These are phyloP conservation scores for Bonia amplexicaulis DNA, from an alignment of 176 grass and related monocot species.

Conservation along the genomic window DNA sequence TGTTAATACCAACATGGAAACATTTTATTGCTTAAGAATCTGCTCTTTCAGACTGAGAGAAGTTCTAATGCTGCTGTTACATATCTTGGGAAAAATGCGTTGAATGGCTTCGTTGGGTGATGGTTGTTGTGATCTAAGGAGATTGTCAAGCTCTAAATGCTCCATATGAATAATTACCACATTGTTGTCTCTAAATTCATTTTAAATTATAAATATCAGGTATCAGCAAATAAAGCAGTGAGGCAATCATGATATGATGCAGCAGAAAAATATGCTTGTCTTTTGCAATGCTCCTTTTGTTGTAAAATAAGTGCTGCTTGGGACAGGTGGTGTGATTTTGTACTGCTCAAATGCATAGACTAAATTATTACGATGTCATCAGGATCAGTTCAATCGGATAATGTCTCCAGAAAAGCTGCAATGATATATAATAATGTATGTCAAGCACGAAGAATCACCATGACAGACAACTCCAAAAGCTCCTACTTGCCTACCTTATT, in stretches of 20 bases:
- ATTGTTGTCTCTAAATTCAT: background rate
- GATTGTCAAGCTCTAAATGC: background rate
- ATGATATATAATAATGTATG: background rate
- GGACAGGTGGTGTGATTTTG: background rate
- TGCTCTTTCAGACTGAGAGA: background rate
- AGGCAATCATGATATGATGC: background rate
- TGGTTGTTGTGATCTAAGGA: background rate
- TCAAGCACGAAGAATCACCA: background rate
- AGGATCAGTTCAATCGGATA: background rate
- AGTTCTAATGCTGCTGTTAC: background rate
- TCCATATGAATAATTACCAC: background rate
- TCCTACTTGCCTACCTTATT: background rate
- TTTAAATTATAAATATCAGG: background rate
- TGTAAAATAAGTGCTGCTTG: background rate
- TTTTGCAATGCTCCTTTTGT: background rate
- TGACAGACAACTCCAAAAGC: background rate
- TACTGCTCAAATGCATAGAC: background rate
- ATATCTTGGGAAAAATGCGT: background rate
- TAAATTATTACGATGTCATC: background rate
- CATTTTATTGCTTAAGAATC: background rate
- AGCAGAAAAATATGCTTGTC: background rate
- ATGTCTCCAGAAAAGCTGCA: background rate
- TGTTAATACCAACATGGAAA: background rate
- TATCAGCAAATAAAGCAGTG: background rate
- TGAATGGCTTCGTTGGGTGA: background rate